Evolutionary conservation across 2,329 filamentous ascomycete species (phyloP).

Genomic region (Mariannaea sp.): DNA sequence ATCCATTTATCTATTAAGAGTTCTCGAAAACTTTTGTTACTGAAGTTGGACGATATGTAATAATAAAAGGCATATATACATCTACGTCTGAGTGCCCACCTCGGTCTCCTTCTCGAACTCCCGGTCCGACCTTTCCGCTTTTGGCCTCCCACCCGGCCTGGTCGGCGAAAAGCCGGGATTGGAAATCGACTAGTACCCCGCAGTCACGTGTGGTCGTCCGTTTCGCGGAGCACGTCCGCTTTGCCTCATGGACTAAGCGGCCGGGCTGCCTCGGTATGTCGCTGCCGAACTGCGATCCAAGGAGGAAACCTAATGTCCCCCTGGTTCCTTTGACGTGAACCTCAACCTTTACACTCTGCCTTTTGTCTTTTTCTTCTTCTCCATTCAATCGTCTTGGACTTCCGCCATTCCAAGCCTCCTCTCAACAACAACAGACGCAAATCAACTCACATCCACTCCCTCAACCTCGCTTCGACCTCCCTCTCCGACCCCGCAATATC

Average conservation of each 20-base stretch:
- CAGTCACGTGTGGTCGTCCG: slow-evolving; percentile 43
- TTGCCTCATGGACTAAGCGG: slow-evolving; percentile 2
- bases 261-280: slow-evolving; percentile 38
- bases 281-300: slow-evolving; percentile 36
- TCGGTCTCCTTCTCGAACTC: slow-evolving; percentile 13
- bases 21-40: no score
- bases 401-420: no score
- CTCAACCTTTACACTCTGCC: slow-evolving; percentile 6
- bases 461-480: slow-evolving; percentile 15
- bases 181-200: slow-evolving; percentile 27
- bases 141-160: slow-evolving; percentile 1
- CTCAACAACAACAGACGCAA: slow-evolving; percentile 5
- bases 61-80: no score
- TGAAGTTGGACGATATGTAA: no score
- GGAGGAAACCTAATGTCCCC: not conserved
- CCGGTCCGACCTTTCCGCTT: not conserved
- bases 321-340: not conserved
- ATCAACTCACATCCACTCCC: not conserved
- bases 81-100: not conserved
- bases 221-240: slow-evolving; percentile 8
- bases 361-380: not conserved
- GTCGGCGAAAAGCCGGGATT: slow-evolving; percentile 19
- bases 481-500: slow-evolving; percentile 31
- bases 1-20: no score
- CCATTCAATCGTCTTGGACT: not conserved